Evolutionary conservation across 495 filamentous ascomycete species (phyloP), one percentile per base, ranked within the genome.

Genomic region (Neurospora africana): DNA sequence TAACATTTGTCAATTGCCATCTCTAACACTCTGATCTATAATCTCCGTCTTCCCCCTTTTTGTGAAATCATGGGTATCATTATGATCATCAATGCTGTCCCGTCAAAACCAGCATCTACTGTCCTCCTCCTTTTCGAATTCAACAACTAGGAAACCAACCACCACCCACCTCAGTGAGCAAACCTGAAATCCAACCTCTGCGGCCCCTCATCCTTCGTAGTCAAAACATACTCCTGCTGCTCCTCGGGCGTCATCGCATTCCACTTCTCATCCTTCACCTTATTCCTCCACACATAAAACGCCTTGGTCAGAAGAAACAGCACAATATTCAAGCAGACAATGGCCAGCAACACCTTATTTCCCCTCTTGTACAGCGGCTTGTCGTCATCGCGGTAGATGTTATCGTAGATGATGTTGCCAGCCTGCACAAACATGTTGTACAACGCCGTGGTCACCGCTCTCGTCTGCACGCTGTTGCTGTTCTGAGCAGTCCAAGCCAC

Each of bases 401-500:
- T 87, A 70, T 75, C 79, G 0, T 80, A 79, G 71, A 87, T 84
- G 40, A 89, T 85, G 67, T 82, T 85, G 9, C 85, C 84, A 6
- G 79, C 73, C 70, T 86, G 83, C 17, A 83, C 81, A 69, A 81
- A 79, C 78, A 82, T 81, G 72, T 86, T 87, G 75, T 86, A 87
- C 8, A 84, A 38, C 3, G 83, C 83, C 1, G 84, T 86, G 2
- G 85, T 85, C 11, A 90, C 87, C n/a, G 89, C 87, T 9, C 89
- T 76, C 4, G 88, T 90, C 1, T 87, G 81, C n/a, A 91, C 89
- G 0, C 86, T 83, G 27, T 88, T 88, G 30, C 86, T 84, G 79
- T 91, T 90, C 53, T 85, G 79, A 5, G 87, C 87, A 30, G 85
- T 88, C 83, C 88, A 88, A 30, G 84, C 85, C 6, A 90, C 88